Base-by-base conservation (phyloP, 1,139 yeast genomes). In the Keqinozyma sinolaborantium region DNA sequence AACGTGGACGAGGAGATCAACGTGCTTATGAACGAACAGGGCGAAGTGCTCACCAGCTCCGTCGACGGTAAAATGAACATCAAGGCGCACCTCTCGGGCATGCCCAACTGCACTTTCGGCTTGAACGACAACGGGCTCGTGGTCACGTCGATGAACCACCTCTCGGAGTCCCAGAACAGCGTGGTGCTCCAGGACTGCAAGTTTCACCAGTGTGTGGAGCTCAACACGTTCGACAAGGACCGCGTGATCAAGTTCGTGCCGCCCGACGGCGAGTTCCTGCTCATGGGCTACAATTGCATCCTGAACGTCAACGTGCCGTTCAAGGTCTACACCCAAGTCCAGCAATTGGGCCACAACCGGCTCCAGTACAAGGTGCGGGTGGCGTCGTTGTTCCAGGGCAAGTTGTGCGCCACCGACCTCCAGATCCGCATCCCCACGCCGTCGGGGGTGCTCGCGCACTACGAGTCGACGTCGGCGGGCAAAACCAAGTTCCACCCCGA, bases 201-300 rank as follows among this genome's bases (percentile, higher is more conserved):
- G 44, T 85, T 90, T 58, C 97, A 92, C 56, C 95, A 86, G 51
- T 86, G 95, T 60, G 96, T 86, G 15, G 75, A 94, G 40, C 65
- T 87, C 38, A 79, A 84, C 46, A 79, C 83, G 45, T 87, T 85
- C 56, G 95, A 86, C 49, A 76, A 75, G 40, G 90, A 83, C 48
- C 70, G 88, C 35, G 79, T 84, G 20, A 85, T 87, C 44, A 81
- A 92, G 14, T 86, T 86, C 51, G 80, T 84, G 21, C 96, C 96
- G 7, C 96, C 97, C 1, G 97, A 90, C 59, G 97, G 97, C 0
- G 83, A 80, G 35, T 87, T 87, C 54, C 95, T 88, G 53, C 71
- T 92, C 36, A 83, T 92, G 94, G 66, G 79, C 28, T 90, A 90
- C 39, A 68, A 73, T 73, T 33, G 69, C 56, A 40, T 50, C 11